Evolutionary conservation across 2,329 filamentous ascomycete genomes (phyloP).

Genomic region (Sclerotinia spermophila): DNA sequence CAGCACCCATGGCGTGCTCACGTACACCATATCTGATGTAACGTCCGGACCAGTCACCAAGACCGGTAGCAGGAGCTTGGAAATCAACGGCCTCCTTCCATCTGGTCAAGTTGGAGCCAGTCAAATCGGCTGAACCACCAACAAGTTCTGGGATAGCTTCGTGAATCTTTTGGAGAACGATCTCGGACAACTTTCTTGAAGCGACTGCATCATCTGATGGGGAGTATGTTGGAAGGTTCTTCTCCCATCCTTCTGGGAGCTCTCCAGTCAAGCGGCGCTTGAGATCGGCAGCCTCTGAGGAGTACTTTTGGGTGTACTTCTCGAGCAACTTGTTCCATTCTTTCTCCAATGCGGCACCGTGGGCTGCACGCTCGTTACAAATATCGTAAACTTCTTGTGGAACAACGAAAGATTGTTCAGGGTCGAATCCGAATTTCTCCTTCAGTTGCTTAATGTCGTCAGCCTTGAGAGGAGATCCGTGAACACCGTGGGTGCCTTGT

Average conservation of each 20-base stretch:
- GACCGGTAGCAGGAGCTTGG: constrained; percentile 80
- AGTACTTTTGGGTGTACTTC: constrained; percentile 78
- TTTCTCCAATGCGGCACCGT: constrained; percentile 84
- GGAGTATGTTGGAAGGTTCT: constrained; percentile 86
- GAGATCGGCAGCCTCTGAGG: constrained; percentile 76
- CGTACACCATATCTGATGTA: constrained; percentile 92
- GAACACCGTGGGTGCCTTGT: constrained; percentile 90
- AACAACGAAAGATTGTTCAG: constrained; percentile 86
- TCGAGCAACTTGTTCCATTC: constrained; percentile 94
- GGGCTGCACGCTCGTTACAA: constrained; percentile 78
- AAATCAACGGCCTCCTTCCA: constrained; percentile 98
- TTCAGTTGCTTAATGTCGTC: constrained; percentile 94
- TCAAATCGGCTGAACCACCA: constrained; percentile 95
- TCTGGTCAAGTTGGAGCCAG: constrained; percentile 96
- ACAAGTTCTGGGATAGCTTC: constrained; percentile 80
- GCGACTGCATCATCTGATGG: constrained; percentile 79
- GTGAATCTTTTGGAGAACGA: constrained; percentile 85
- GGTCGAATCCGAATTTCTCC: constrained; percentile 93
- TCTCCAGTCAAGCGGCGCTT: constrained; percentile 74
- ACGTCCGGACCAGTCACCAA: constrained; percentile 86
- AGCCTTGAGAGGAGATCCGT: constrained; percentile 92
- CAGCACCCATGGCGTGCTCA: constrained; percentile 87
- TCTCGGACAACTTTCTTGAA: constrained; percentile 94
- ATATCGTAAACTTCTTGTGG: constrained; percentile 91
- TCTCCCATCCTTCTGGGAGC: constrained; percentile 96